Evolutionary conservation across 78 protist species (phyloP).

Genomic region (Dictyostelium purpureum): DNA sequence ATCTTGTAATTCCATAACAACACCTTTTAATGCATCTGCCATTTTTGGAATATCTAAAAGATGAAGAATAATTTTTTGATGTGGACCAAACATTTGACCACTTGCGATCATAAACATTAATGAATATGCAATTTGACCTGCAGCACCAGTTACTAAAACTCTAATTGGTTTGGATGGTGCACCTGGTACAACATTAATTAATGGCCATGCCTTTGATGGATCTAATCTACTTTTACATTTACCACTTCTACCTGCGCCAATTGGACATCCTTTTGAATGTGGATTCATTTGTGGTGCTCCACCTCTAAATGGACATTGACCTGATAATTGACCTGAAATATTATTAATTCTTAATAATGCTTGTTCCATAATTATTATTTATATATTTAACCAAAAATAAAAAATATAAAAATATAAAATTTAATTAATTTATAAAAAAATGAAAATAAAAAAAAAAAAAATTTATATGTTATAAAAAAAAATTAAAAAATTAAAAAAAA

Average conservation of each 20-base stretch:
- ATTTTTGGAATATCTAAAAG: constrained; percentile 90
- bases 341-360: constrained; percentile 61
- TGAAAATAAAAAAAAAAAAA: background rate
- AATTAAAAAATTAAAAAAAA: no score
- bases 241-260: background rate
- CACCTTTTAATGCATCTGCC: constrained; percentile 74
- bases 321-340: constrained; percentile 39
- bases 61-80: constrained; percentile 88
- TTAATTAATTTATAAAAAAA: background rate
- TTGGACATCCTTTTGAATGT: background rate
- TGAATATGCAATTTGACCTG: constrained; percentile 95
- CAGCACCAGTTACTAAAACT: constrained; percentile 96
- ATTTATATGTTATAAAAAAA: no score
- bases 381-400: no score
- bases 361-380: constrained; percentile 3
- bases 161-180: background rate
- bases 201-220: constrained; percentile 37
- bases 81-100: constrained; percentile 85
- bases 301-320: constrained; percentile 3
- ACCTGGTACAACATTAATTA: constrained; percentile 12
- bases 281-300: background rate
- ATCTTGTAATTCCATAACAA: constrained; percentile 73
- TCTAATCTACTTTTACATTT: background rate
- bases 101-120: constrained; percentile 83
- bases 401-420: background rate